A percentile compares a stretch with the other conserved stretches of the same genome.
These are phyloP conservation scores for Blastocystis sp. DNA, from an alignment of 352 stramenopile species.

Conservation along the genomic window DNA sequence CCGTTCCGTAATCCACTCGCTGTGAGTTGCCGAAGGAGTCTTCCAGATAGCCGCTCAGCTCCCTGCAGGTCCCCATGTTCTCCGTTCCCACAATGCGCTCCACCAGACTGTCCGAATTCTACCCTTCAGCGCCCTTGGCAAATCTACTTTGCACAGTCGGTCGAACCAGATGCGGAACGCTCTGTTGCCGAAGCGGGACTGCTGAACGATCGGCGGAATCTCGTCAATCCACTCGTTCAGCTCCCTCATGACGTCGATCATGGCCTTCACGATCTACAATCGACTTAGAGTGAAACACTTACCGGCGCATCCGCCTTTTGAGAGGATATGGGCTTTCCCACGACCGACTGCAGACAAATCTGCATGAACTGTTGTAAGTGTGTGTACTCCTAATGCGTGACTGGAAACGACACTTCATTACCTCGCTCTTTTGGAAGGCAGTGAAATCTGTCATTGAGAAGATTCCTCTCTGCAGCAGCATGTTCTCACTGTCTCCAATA, in stretches of 20 bases:
- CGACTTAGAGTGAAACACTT: neutral
- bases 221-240: constrained; percentile 84
- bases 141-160: constrained; percentile 76
- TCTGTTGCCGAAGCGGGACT: constrained; percentile 90
- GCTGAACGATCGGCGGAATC: constrained; percentile 85
- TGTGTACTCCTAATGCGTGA: neutral
- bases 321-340: constrained; percentile 47
- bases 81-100: constrained; percentile 47
- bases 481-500: constrained; percentile 21
- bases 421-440: constrained; percentile 64
- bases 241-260: constrained; percentile 71
- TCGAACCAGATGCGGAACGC: constrained; percentile 85
- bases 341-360: constrained; percentile 49
- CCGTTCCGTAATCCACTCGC: constrained; percentile 95
- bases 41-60: constrained; percentile 88
- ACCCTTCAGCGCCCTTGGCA: neutral
- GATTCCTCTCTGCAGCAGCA: constrained; percentile 63
- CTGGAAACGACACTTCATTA: neutral
- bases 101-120: constrained; percentile 54
- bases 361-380: constrained; percentile 60
- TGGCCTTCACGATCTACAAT: constrained; percentile 45
- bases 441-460: constrained; percentile 63
- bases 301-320: constrained; percentile 12
- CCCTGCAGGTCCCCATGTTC: constrained; percentile 71
- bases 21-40: constrained; percentile 91